Conservation (phyloP, 768 basidiomycete species). For the Hericium coralloides region DNA sequence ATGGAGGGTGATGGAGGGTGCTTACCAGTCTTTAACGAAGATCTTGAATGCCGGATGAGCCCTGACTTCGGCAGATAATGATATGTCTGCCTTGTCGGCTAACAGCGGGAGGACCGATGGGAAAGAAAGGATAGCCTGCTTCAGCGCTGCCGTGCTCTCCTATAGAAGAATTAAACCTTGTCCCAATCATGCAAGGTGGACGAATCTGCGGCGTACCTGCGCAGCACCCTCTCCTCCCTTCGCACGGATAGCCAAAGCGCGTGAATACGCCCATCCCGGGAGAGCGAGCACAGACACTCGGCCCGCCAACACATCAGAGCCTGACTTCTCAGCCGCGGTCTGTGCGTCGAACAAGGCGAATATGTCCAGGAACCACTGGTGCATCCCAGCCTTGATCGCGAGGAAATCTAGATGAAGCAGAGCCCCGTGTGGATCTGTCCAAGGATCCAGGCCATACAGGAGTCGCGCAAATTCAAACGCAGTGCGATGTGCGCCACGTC, state of each 20-base stretch:
- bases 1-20: background rate
- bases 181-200: background rate
- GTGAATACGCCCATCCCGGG: slow-evolving; percentile 72
- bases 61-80: slow-evolving; percentile 48
- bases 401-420: slow-evolving; percentile 79
- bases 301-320: slow-evolving; percentile 28
- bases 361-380: slow-evolving; percentile 71
- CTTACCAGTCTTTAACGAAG: slow-evolving; percentile 58
- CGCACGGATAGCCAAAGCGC: slow-evolving; percentile 58
- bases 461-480: slow-evolving; percentile 90
- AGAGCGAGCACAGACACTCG: slow-evolving; percentile 31
- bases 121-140: slow-evolving; percentile 66
- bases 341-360: slow-evolving; percentile 37
- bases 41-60: slow-evolving; percentile 59
- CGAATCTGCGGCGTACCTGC: slow-evolving; percentile 4
- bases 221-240: background rate
- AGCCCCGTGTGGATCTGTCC: slow-evolving; percentile 83
- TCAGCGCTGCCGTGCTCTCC: slow-evolving; percentile 58
- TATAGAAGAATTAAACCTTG: slow-evolving; percentile 18
- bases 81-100: slow-evolving; percentile 77
- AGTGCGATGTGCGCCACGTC: slow-evolving; percentile 84
- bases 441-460: slow-evolving; percentile 76
- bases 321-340: slow-evolving; percentile 13
- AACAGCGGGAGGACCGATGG: slow-evolving; percentile 77
- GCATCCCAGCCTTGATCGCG: slow-evolving; percentile 72